phyloP scores from a whole-genome alignment of 2,329 filamentous ascomycete species.

The Colletotrichum sojae region DNA sequence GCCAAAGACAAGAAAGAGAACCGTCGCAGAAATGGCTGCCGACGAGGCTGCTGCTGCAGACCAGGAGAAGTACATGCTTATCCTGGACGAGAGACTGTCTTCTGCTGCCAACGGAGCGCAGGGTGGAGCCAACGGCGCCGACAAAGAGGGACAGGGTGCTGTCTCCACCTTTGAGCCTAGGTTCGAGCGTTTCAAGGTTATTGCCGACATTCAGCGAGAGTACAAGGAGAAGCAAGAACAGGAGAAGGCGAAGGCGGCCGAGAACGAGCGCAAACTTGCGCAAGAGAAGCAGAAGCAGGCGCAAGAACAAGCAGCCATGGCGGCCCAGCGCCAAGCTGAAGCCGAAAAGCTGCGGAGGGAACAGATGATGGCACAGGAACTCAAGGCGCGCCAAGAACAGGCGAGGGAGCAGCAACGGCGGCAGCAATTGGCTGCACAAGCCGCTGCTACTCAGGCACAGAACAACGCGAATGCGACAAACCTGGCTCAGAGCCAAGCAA shows the following conservation, averaged over 20 bases:
- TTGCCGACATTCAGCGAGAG: constrained; percentile 86
- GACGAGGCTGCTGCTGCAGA: constrained; percentile 93
- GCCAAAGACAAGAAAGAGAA: constrained; percentile 92
- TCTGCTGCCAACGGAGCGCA: constrained; percentile 71
- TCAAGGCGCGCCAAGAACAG: constrained; percentile 47
- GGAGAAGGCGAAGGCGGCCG: constrained; percentile 78
- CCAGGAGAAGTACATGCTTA: constrained; percentile 92
- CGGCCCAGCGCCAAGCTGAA: constrained; percentile 60
- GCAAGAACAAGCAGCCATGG: constrained; percentile 61
- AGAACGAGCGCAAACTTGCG: constrained; percentile 69
- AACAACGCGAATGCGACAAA: constrained; percentile 44
- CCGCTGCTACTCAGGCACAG: constrained; percentile 47
- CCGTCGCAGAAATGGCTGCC: constrained; percentile 92
- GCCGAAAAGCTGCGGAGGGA: constrained; percentile 58
- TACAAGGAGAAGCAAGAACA: constrained; percentile 83
- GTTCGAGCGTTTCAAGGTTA: constrained; percentile 92
- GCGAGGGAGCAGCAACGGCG: constrained; percentile 55
- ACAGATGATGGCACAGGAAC: constrained; percentile 48
- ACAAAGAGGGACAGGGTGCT: constrained; percentile 80
- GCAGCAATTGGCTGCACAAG: constrained; percentile 49
- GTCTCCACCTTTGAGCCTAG: constrained; percentile 84
- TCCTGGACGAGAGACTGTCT: constrained; percentile 86
- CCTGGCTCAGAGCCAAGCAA: constrained; percentile 50
- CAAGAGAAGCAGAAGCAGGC: constrained; percentile 60
- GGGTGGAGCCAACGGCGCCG: constrained; percentile 71